Evolutionary conservation across 23 red algal genomes (phyloP).

Genomic region (Gracilaria domingensis): DNA sequence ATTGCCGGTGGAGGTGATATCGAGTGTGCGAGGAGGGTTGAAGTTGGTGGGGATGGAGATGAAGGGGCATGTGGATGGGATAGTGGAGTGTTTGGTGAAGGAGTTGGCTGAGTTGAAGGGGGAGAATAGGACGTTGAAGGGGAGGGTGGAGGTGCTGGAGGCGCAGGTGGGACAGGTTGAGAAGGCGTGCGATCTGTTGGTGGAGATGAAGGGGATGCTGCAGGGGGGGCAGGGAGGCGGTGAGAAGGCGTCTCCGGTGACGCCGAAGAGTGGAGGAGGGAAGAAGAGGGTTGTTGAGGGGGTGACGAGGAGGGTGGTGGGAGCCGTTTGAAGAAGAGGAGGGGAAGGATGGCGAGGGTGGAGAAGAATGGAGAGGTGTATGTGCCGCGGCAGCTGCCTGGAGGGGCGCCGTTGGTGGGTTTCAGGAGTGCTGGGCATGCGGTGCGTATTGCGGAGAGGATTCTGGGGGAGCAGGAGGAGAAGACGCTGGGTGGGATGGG

Average conservation of each 20-base stretch:
- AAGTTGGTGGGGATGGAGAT: not conserved
- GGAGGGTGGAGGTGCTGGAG: constrained; percentile 27
- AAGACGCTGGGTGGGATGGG: constrained; percentile 8
- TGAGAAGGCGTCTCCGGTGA: constrained; percentile 3
- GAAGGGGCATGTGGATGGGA: not conserved
- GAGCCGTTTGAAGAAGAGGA: constrained; percentile 31
- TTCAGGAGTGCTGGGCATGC: constrained; percentile 5
- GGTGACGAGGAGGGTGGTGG: constrained; percentile 1
- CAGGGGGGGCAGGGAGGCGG: not conserved
- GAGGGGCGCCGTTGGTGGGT: constrained; percentile 6
- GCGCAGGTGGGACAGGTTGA: constrained; percentile 6
- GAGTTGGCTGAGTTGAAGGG: constrained; percentile 1
- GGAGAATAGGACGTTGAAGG: constrained; percentile 3
- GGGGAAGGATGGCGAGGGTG: constrained; percentile 4
- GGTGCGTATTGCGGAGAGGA: not conserved
- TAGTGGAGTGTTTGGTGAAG: not conserved
- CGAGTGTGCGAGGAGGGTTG: not conserved
- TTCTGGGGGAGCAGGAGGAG: constrained; percentile 11
- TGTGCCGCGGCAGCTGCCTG: not conserved
- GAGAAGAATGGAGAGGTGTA: constrained; percentile 5
- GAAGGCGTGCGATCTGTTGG: constrained; percentile 8
- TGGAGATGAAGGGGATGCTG: constrained; percentile 31
- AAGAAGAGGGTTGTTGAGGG: not conserved
- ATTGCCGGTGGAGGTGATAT: not conserved
- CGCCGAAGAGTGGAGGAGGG: not conserved